Evolutionary conservation across 2,329 filamentous ascomycete species (phyloP), one percentile per base, ranked within the genome.

Genomic region (Aureobasidium sp.): DNA sequence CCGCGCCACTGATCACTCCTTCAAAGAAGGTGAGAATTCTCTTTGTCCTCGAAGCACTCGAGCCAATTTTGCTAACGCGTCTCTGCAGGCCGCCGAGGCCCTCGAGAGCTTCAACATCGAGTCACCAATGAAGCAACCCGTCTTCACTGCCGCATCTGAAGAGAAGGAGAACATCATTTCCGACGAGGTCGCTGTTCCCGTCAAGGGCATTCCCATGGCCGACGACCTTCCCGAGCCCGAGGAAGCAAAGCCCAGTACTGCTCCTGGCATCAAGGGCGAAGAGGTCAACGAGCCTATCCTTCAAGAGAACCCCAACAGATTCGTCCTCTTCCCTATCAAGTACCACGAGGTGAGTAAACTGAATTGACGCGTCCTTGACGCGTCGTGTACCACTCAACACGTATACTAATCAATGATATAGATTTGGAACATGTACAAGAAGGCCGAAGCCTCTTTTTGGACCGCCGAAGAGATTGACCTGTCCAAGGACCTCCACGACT

Each of bases 401-500:
- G 25, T 31, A 53, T 47, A 70, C 78, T 82, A 73, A 83, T 74
- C 62, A 41, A 48, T 31, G 36, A 48, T 49, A 74, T 70, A 97
- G 92, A 95, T 97, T 78, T 99, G 94, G 94, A 93, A 97, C 79
- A 97, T 97, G 93, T 99, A 99, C 86, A 99, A 99, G 87, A 97
- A 97, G 82, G 92, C 92, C 68, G 93, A 99, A 78, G 94, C 94
- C 59, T 97, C 94, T 47, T 99, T 99, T 87, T 99, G 94, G 94
- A 99, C 94, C 45, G 94, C 94, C 58, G 94, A 99, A 78, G 94
- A 99, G 82, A 97, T 99, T 70, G 94, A 99, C 78, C 86, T 99
- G 57, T 97, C 93, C 72, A 99, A 99, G 82, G 94, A 99, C 77
- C 84, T 97, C 64, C 90, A 97, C 82, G 94, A 99, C 82, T 99